Evolutionary conservation across 2,329 filamentous ascomycete species (phyloP).

Genomic region (Botrytis galanthina): DNA sequence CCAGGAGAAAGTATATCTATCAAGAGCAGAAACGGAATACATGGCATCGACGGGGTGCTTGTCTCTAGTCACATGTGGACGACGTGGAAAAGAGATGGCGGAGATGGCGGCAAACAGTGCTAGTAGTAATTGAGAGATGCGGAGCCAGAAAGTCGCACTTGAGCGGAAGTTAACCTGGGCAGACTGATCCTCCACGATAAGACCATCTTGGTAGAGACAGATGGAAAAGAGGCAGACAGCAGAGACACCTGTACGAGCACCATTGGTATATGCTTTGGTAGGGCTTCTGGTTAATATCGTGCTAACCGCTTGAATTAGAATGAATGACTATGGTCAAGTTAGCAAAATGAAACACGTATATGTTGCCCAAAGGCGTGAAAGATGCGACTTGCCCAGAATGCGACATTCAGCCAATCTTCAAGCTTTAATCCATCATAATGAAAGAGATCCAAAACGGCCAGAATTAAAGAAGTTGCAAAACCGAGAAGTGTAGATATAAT

Average conservation of each 20-base stretch:
- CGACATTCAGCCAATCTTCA: conserved; percentile 59
- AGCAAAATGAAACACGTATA: conserved; percentile 21
- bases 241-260: conserved; percentile 51
- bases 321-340: conserved; percentile 44
- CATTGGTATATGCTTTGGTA: conserved; percentile 53
- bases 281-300: conserved; percentile 51
- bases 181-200: conserved; percentile 38
- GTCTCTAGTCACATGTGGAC: conserved; percentile 63
- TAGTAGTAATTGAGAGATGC: conserved; percentile 48
- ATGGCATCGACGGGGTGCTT: conserved; percentile 61
- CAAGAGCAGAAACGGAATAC: conserved; percentile 58
- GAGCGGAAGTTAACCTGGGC: conserved; percentile 21
- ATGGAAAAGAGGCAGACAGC: conserved; percentile 46
- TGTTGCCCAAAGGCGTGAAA: conserved; percentile 27
- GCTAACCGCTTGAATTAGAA: conserved; percentile 52
- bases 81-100: conserved; percentile 59
- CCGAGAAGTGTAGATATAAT: conserved; percentile 54
- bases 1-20: conserved; percentile 67
- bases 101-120: conserved; percentile 47
- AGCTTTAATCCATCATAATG: conserved; percentile 44
- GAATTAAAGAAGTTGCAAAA: conserved; percentile 53
- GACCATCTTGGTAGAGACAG: conserved; percentile 47
- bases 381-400: conserved; percentile 58
- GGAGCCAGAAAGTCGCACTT: conserved; percentile 44
- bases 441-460: conserved; percentile 53